Evolutionary conservation across 306 rosid genomes (phyloP).

Genomic region (Prosopis cineraria): DNA sequence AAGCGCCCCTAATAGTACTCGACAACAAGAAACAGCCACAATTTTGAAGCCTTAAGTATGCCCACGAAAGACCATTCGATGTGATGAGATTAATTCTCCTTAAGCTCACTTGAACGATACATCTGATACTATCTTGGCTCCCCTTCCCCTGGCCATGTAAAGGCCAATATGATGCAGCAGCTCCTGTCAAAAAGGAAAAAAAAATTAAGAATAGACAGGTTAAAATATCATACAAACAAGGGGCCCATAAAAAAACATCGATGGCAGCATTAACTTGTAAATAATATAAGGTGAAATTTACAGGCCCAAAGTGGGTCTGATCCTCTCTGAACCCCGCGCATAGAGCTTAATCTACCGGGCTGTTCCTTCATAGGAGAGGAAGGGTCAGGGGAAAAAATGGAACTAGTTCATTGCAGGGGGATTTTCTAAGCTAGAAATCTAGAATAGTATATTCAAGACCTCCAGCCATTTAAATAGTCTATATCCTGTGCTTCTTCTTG

Average conservation of each 20-base stretch:
- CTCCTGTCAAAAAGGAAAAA: slow-evolving; percentile 47
- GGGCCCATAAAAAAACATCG: too few relatives aligned
- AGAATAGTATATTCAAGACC: too few relatives aligned
- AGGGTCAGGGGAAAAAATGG: not conserved
- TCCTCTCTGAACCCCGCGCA: too few relatives aligned
- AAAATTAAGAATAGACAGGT: not conserved
- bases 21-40: not conserved
- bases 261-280: too few relatives aligned
- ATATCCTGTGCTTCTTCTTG: not conserved
- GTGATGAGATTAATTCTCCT: not conserved
- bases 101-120: slow-evolving; percentile 49
- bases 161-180: slow-evolving; percentile 92
- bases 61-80: not conserved
- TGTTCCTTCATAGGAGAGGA: not conserved
- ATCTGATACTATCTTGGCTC: slow-evolving; percentile 82
- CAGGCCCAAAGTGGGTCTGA: not conserved
- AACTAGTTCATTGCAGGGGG: not conserved
- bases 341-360: not conserved
- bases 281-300: not conserved
- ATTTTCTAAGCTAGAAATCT: not conserved
- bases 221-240: not conserved
- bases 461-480: too few relatives aligned
- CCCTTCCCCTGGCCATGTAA: slow-evolving; percentile 82
- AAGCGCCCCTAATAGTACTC: not conserved
- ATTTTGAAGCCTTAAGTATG: not conserved